Conservation (phyloP, 148 eudicot genomes). For the Rhododendron kiyosumense region DNA sequence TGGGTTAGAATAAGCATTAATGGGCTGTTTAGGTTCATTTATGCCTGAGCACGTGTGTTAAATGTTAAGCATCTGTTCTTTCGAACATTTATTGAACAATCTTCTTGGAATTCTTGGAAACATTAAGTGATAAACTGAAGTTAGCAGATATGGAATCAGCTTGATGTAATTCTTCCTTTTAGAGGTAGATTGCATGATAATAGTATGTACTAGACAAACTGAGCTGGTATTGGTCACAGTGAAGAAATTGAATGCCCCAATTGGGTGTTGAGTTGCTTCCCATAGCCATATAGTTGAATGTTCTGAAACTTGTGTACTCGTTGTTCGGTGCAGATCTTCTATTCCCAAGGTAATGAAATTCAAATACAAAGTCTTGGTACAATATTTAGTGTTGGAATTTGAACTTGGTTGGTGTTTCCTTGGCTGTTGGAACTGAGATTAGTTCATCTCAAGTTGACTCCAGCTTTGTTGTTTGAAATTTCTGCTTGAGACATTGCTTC, state of each 20-base stretch:
- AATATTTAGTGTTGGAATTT: not conserved
- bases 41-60: not conserved
- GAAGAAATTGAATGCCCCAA: not conserved
- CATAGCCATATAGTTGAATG: not conserved
- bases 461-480: not conserved
- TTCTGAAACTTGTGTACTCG: not conserved
- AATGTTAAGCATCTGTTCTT: not conserved
- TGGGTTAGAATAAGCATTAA: not conserved
- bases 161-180: not conserved
- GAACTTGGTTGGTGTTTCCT: not conserved
- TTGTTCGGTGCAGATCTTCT: not conserved
- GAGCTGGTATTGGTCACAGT: not conserved
- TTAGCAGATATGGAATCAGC: not conserved
- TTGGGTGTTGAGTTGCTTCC: not conserved
- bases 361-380: not conserved
- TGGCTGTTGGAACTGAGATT: not conserved
- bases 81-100: not conserved
- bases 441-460: not conserved
- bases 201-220: not conserved
- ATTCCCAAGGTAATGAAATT: not conserved
- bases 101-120: not conserved
- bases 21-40: not conserved
- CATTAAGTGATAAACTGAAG: not conserved
- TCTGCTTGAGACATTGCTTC: not conserved
- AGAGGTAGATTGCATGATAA: not conserved